Evolutionary conservation across 78 protist species (phyloP).

Genomic region (Cavenderia fasciculata): DNA sequence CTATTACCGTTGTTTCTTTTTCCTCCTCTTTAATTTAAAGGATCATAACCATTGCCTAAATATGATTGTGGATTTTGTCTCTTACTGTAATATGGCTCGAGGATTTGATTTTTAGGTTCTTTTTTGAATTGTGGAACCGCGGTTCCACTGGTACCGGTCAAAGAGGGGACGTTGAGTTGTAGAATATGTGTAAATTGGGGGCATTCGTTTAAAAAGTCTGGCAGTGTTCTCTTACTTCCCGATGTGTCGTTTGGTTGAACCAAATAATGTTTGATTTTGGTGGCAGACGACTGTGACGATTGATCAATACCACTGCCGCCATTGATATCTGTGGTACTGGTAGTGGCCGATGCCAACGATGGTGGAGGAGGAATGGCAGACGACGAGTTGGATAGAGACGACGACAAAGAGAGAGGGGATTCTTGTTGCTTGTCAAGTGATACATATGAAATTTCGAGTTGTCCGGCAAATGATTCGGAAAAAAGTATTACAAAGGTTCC

Average conservation of each 20-base stretch:
- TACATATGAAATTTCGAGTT: constrained; percentile 52
- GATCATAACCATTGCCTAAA: constrained; percentile 75
- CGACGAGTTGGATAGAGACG: no score
- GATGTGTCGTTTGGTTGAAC: constrained; percentile 76
- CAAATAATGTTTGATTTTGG: constrained; percentile 70
- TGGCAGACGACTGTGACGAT: no score
- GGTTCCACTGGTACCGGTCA: neutral
- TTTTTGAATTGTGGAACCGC: constrained; percentile 27
- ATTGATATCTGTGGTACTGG: no score
- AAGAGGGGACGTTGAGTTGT: constrained; percentile 29
- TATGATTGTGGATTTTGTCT: constrained; percentile 52
- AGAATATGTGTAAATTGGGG: constrained; percentile 63
- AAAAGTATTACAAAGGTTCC: constrained; percentile 81
- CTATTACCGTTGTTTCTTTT: neutral
- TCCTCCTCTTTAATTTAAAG: constrained; percentile 17
- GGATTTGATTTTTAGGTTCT: constrained; percentile 30
- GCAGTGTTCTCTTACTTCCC: constrained; percentile 78
- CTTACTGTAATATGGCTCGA: constrained; percentile 64
- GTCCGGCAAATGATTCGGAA: constrained; percentile 75
- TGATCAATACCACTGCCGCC: neutral
- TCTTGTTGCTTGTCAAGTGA: constrained; percentile 7
- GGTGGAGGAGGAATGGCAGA: no score
- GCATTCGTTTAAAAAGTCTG: constrained; percentile 71
- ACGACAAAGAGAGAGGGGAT: no score
- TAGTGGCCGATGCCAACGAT: neutral